phyloP scores from a whole-genome alignment of 148 eudicot genomes.

The Pouteria glomerata region DNA sequence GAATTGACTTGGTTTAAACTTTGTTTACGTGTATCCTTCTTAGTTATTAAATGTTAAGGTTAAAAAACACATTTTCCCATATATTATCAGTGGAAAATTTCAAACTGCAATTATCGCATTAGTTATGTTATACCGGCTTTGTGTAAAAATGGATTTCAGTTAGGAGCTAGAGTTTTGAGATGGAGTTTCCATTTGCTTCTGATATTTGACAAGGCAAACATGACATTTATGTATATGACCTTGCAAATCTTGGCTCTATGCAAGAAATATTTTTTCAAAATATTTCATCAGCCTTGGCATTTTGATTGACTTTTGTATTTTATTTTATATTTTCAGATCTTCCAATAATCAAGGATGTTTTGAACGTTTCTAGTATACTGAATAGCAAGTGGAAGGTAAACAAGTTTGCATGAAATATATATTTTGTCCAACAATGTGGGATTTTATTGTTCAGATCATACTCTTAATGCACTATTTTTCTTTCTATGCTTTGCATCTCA shows the following conservation, averaged over 20 bases:
- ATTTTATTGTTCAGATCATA: background rate
- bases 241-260: background rate
- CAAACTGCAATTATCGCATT: too few species aligned
- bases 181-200: background rate
- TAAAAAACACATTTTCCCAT: background rate
- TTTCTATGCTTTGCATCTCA: constrained; percentile 1
- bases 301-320: background rate
- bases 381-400: constrained; percentile 94
- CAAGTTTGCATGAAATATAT: background rate
- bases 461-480: background rate
- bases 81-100: too few species aligned
- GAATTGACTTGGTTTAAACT: background rate
- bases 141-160: background rate
- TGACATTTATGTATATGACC: background rate
- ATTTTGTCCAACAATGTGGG: background rate
- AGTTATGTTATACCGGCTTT: background rate
- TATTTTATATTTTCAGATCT: constrained; percentile 59
- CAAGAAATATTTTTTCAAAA: too few species aligned
- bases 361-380: constrained; percentile 49
- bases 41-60: background rate
- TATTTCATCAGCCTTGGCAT: background rate
- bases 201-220: background rate
- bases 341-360: constrained; percentile 66
- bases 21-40: background rate
- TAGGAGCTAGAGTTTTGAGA: too few species aligned